Conservation (phyloP, 805 yeast genomes). For the Candida insectalens region DNA sequence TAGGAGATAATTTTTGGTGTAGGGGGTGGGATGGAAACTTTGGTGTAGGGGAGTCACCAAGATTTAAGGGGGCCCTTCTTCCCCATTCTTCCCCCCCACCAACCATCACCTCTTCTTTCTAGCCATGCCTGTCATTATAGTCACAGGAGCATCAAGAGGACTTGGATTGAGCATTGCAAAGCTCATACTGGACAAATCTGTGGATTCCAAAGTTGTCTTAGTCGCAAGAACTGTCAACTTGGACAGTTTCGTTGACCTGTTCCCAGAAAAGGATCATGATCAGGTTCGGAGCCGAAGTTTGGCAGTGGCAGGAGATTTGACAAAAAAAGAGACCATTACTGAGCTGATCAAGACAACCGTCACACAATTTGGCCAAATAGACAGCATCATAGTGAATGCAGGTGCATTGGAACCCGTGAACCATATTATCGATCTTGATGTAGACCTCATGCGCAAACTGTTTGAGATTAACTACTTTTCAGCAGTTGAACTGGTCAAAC, state of each 20-base stretch:
- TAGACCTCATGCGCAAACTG: slow-evolving; percentile 45
- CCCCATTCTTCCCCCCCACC: too few relatives aligned
- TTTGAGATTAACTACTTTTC: slow-evolving; percentile 60
- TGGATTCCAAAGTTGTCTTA: slow-evolving; percentile 41
- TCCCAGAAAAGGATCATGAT: slow-evolving; percentile 33
- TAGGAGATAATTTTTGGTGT: too few relatives aligned
- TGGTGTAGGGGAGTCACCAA: too few relatives aligned
- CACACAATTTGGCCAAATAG: slow-evolving; percentile 43
- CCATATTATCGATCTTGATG: slow-evolving; percentile 39
- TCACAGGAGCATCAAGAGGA: slow-evolving; percentile 67
- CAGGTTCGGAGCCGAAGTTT: slow-evolving; percentile 28
- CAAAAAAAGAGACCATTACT: slow-evolving; percentile 28
- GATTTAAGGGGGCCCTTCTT: too few relatives aligned
- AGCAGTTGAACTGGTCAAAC: slow-evolving; percentile 47
- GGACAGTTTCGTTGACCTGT: slow-evolving; percentile 15
- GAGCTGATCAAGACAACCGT: slow-evolving; percentile 36
- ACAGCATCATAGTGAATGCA: slow-evolving; percentile 68
- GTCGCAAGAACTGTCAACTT: slow-evolving; percentile 60
- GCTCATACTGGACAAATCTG: slow-evolving; percentile 28
- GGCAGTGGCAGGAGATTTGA: slow-evolving; percentile 51
- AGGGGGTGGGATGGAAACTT: too few relatives aligned
- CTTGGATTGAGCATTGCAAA: slow-evolving; percentile 74
- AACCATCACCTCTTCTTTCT: too few relatives aligned
- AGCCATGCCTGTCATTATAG: slow-evolving; percentile 23
- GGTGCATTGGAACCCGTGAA: slow-evolving; percentile 77